These are phyloP conservation scores for Cinchona pubescens DNA, from an alignment of 257 asterid genomes.

Conservation along the genomic window DNA sequence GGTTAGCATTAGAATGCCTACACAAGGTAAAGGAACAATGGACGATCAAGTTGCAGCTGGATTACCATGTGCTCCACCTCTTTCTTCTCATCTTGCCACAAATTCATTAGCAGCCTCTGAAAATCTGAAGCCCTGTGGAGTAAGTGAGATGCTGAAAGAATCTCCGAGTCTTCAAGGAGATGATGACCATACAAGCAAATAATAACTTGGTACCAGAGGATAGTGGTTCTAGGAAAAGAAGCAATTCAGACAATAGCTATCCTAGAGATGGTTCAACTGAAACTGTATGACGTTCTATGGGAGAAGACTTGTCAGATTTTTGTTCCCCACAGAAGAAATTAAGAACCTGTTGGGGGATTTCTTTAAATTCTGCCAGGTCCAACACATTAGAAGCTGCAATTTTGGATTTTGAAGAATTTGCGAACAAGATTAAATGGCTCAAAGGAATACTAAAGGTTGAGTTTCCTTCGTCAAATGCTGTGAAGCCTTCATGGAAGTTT, in stretches of 20 bases:
- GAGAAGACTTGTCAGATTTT: neutral
- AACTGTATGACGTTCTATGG: neutral
- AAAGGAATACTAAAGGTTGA: slow-evolving; percentile 17
- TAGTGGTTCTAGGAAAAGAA: neutral
- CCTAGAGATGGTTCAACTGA: slow-evolving; percentile 13
- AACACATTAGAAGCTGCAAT: slow-evolving; percentile 30
- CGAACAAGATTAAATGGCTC: slow-evolving; percentile 31
- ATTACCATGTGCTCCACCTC: neutral
- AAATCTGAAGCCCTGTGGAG: neutral
- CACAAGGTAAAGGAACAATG: neutral
- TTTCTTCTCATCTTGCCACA: neutral
- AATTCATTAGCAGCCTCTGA: slow-evolving; percentile 4
- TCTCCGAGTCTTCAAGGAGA: slow-evolving; percentile 9
- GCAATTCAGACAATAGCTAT: slow-evolving; percentile 7
- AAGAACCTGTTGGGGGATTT: slow-evolving; percentile 12
- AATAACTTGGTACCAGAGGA: neutral
- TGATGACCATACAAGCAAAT: neutral
- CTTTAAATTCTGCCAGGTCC: slow-evolving; percentile 15
- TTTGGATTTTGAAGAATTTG: slow-evolving; percentile 29
- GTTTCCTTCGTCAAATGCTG: slow-evolving; percentile 7
- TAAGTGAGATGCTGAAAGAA: neutral
- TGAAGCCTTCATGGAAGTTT: slow-evolving; percentile 24
- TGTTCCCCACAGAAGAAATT: slow-evolving; percentile 9
- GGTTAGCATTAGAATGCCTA: neutral
- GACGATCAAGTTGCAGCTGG: slow-evolving; percentile 1